Conservation (phyloP, 1,139 yeast genomes). For the Meyerozyma carpophila region DNA sequence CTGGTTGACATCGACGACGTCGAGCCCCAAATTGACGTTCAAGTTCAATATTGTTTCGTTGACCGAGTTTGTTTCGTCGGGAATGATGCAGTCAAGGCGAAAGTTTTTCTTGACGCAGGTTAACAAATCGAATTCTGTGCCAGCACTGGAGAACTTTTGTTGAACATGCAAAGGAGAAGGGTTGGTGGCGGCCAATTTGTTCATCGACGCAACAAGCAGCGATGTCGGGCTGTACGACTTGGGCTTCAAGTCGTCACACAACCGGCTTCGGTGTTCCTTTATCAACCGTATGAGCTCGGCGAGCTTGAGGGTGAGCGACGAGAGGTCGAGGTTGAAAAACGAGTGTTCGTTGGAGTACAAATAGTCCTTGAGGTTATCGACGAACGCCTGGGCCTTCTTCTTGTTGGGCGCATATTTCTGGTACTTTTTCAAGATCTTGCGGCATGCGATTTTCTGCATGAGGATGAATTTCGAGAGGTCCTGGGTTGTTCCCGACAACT, state of each 20-base stretch:
- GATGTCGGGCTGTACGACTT: background rate
- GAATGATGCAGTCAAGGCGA: conserved; percentile 27
- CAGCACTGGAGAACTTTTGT: conserved; percentile 2
- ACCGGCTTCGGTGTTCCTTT: background rate
- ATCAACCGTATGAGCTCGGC: conserved; percentile 25
- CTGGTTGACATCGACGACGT: conserved; percentile 9
- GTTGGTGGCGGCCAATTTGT: background rate
- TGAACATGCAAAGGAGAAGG: background rate
- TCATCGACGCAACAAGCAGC: background rate
- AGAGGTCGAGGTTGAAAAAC: conserved; percentile 60
- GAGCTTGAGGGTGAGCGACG: conserved; percentile 58
- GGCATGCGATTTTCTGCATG: conserved; percentile 75
- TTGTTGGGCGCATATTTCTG: conserved; percentile 48
- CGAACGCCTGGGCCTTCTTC: conserved; percentile 34
- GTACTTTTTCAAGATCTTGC: conserved; percentile 78
- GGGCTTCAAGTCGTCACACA: background rate
- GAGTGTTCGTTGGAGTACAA: conserved; percentile 42
- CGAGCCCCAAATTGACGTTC: conserved; percentile 31
- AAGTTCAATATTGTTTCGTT: conserved; percentile 33
- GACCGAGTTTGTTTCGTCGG: conserved; percentile 29
- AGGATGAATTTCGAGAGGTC: conserved; percentile 68
- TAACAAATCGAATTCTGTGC: conserved; percentile 27
- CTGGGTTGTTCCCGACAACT: conserved; percentile 57
- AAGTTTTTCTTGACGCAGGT: conserved; percentile 35
- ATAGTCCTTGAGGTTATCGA: conserved; percentile 30